Base-by-base conservation (phyloP, 2,329 filamentous ascomycete genomes). In the Bipolaris gigantea region DNA sequence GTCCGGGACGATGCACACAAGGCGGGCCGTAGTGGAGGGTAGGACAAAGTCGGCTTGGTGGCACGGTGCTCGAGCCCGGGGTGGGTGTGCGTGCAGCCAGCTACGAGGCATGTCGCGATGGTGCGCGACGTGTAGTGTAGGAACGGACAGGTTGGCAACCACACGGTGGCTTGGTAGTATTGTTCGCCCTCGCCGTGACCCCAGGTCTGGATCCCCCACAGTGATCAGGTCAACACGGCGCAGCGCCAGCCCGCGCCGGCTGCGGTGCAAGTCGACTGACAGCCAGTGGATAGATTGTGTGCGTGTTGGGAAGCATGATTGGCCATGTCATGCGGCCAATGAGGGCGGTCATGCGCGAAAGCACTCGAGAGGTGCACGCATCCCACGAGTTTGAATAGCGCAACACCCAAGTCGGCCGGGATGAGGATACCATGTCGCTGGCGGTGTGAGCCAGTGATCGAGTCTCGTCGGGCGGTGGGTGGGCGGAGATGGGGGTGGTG, bases 181-280 rank as follows among this genome's bases (percentile, higher is more conserved):
- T 55, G 60, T 42, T 59, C 56, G 44, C 45, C 59, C 57, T 45
- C 55, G 42, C 46, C 51, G 56, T 64, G 58, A 61, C 62, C 61
- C 63, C 64, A 59, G 61, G 57, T 50, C 58, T 51, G 48, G 53
- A 48, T 48, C 57, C 61, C 59, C 64, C 62, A 59, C 62, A 59
- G 52, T 27, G 50, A 39, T 48, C 45, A 55, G 36, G 32, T 50
- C 46, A 41, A 55, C 36, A 38, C 48, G 46, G 53, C 53, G 30
- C 38, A 57, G 41, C 30, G 45, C 47, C 53, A 55, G 57, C n/a
- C 50, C 40, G 18, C 2, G 32, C 43, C 51, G 54, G 43, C 62
- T 62, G 61, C 47, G 19, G 64, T 67, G 64, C 45, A 60, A 67
- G 59, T 33, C 57, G 34, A 58, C 45, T 45, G 30, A 56, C 59